Conservation (phyloP, 768 basidiomycete species). For the Amanita rimosa region DNA sequence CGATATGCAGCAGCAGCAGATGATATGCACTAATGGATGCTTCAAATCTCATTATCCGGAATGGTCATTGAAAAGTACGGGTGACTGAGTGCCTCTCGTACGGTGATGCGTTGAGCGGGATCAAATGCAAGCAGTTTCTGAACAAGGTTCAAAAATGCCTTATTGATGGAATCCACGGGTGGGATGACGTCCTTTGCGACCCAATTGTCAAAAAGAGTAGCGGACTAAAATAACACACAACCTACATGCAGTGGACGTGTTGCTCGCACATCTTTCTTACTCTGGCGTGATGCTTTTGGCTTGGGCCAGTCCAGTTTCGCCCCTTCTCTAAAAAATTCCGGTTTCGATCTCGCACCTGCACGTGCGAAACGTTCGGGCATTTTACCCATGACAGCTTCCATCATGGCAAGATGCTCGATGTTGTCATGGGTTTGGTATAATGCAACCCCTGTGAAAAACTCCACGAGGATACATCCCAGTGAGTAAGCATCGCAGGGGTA, state of each 20-base stretch:
- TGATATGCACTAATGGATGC: slow-evolving; percentile 7
- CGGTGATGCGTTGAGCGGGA: slow-evolving; percentile 78
- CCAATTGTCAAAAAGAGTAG: slow-evolving; percentile 5
- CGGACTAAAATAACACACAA: slow-evolving; percentile 9
- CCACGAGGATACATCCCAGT: slow-evolving; percentile 95
- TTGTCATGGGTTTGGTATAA: slow-evolving; percentile 99
- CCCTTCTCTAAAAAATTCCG: slow-evolving; percentile 89
- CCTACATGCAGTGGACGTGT: slow-evolving; percentile 69
- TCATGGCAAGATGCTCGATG: slow-evolving; percentile 98
- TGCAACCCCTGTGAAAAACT: slow-evolving; percentile 95
- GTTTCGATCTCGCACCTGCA: slow-evolving; percentile 65
- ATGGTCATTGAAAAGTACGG: slow-evolving; percentile 72
- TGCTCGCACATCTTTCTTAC: slow-evolving; percentile 86
- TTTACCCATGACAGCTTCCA: slow-evolving; percentile 99
- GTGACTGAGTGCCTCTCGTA: slow-evolving; percentile 79
- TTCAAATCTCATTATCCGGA: slow-evolving; percentile 51
- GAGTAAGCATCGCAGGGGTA: slow-evolving; percentile 99
- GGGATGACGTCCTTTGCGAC: slow-evolving; percentile 68
- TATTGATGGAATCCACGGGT: slow-evolving; percentile 60
- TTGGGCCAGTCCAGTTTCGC: slow-evolving; percentile 88
- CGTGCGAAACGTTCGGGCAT: slow-evolving; percentile 85
- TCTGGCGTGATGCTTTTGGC: slow-evolving; percentile 77
- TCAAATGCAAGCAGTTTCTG: slow-evolving; percentile 83
- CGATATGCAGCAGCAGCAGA: slow-evolving; percentile 14
- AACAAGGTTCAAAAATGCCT: slow-evolving; percentile 81